Conservation (phyloP, 305 asterid genomes). For the Solanum chacoense region DNA sequence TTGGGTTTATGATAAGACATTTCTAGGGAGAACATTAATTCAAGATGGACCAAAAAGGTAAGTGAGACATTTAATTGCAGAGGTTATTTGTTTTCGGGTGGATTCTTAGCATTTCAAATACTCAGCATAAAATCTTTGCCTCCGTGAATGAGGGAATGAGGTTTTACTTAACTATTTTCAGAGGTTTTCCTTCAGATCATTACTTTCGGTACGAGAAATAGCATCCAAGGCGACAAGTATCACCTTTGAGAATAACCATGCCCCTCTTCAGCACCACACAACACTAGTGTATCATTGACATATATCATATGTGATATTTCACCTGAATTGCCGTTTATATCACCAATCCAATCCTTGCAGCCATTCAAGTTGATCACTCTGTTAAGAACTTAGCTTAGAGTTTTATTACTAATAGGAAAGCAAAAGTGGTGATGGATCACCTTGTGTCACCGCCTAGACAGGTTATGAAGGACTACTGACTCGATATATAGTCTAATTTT, state of each 20-base stretch:
- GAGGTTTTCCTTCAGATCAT: background rate
- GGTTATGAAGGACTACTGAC: background rate
- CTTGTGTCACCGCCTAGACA: background rate
- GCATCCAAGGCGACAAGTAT: background rate
- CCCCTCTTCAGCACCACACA: background rate
- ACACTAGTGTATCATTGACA: background rate
- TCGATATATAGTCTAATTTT: background rate
- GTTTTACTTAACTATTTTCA: background rate
- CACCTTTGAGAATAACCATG: background rate
- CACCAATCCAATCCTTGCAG: background rate
- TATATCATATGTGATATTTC: background rate
- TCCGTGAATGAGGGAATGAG: background rate
- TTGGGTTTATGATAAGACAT: background rate
- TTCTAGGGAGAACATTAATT: background rate
- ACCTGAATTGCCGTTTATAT: background rate
- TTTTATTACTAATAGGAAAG: background rate
- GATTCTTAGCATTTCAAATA: background rate
- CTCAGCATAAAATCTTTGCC: background rate
- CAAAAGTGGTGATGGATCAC: background rate
- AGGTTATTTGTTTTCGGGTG: background rate
- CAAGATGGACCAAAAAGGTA: background rate
- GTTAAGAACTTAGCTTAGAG: background rate
- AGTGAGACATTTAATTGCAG: background rate
- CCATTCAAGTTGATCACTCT: background rate
- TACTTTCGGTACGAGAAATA: background rate